These are phyloP conservation scores for Scutellaria minor DNA, from an alignment of 257 asterid genomes.

Conservation along the genomic window DNA sequence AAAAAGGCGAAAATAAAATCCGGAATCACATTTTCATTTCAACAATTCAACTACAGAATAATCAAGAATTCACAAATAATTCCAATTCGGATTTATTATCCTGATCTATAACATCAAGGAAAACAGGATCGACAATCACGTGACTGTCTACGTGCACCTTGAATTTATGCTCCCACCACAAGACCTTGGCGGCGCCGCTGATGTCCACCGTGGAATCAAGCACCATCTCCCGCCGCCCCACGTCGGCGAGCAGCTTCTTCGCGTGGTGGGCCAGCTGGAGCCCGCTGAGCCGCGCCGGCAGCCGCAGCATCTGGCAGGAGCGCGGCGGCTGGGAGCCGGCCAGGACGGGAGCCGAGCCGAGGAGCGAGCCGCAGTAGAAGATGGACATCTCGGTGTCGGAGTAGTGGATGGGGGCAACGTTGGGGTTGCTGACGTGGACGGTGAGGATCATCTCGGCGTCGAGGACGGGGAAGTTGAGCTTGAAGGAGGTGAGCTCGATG, in stretches of 20 bases:
- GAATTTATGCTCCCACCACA: slow-evolving; percentile 90
- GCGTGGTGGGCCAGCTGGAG: slow-evolving; percentile 71
- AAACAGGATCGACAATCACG: slow-evolving; percentile 89
- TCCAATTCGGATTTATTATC: slow-evolving; percentile 65
- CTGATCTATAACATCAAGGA: slow-evolving; percentile 86
- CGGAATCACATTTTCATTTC: too few species aligned
- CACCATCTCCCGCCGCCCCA: slow-evolving; percentile 86
- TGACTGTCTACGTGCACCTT: slow-evolving; percentile 92
- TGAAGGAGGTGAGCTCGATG: slow-evolving; percentile 81
- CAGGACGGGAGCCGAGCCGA: slow-evolving; percentile 76
- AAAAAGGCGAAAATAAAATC: too few species aligned
- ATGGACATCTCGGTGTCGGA: slow-evolving; percentile 75
- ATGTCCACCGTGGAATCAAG: slow-evolving; percentile 82
- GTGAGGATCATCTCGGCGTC: slow-evolving; percentile 82
- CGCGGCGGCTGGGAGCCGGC: slow-evolving; percentile 91
- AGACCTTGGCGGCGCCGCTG: slow-evolving; percentile 74
- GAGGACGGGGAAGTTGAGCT: slow-evolving; percentile 78
- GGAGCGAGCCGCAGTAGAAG: slow-evolving; percentile 73
- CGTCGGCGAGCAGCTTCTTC: slow-evolving; percentile 68
- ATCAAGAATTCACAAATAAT: slow-evolving; percentile 41
- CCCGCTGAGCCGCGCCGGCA: slow-evolving; percentile 87
- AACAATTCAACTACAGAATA: background rate
- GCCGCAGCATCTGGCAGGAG: slow-evolving; percentile 85
- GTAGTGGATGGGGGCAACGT: slow-evolving; percentile 71
- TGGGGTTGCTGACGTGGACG: slow-evolving; percentile 96